phyloP scores from a whole-genome alignment of 208 protist species.

The Trichomonas tenax region DNA sequence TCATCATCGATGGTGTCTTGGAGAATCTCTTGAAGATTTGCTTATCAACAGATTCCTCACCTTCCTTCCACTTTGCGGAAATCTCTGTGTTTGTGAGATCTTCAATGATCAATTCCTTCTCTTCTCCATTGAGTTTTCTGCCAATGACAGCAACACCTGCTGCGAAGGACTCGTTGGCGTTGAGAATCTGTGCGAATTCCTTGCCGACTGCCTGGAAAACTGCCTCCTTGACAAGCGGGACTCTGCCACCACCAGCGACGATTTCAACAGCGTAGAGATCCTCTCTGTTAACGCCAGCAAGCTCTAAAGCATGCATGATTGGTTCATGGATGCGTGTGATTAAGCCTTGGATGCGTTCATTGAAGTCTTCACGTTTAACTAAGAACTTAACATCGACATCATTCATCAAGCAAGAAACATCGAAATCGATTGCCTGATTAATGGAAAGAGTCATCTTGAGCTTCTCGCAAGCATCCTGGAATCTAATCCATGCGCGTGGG shows the following conservation, averaged over 20 bases:
- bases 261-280: slow-evolving; percentile 29
- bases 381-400: slow-evolving; percentile 27
- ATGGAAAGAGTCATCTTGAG: slow-evolving; percentile 29
- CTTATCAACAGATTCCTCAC: neutral
- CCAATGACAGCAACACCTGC: neutral
- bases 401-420: slow-evolving; percentile 32
- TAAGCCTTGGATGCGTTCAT: neutral
- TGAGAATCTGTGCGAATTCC: neutral
- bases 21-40: neutral
- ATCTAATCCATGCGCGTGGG: slow-evolving; percentile 20
- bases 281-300: neutral
- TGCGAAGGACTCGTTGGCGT: neutral
- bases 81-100: neutral
- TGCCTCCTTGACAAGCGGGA: slow-evolving; percentile 16
- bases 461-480: neutral
- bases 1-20: neutral
- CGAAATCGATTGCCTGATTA: slow-evolving; percentile 24
- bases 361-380: slow-evolving; percentile 29
- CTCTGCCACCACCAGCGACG: slow-evolving; percentile 24
- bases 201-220: slow-evolving; percentile 12
- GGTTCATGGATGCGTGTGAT: neutral
- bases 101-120: neutral
- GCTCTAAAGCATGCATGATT: slow-evolving; percentile 17
- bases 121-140: neutral
- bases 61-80: neutral